Base-by-base conservation (phyloP, 2,329 filamentous ascomycete species). In the Byssochlamys sp. region DNA sequence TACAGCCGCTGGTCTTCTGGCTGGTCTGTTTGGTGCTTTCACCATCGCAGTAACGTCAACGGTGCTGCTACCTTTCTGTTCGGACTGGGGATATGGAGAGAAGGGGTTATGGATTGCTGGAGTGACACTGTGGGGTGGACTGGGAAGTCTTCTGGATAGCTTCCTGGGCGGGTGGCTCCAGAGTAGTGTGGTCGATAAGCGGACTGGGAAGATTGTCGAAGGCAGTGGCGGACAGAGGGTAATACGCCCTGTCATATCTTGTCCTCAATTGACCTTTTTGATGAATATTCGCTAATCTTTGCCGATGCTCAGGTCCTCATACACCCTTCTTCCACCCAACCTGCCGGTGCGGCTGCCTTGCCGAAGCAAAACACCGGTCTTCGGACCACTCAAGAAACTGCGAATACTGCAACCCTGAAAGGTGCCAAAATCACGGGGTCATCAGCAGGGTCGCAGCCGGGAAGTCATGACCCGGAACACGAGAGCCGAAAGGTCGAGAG, bases 121-220 rank as follows among this genome's bases (percentile, higher is more conserved):
- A 0, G 69, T 96, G 67, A 85, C 87, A 0, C 45, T 85, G 10
- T 90, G 89, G 80, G 94, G 94, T 0, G 76, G 86, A 4, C 69
- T 89, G 19, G 94, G 94, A 2, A 95, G 89, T 66, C 72, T 97
- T 0, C 73, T 97, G 6, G 94, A 99, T 73, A 96, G 90, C 61
- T 73, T 96, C 3, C 81, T 99, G 0, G 94, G 94, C 4, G 92
- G 89, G 0, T 73, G 91, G 60, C 79, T 95, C 56, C 94, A 97
- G 75, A 85, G 87, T 39, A 95, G 89, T 54, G 91, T 99, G 3
- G 84, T 87, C 29, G 94, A 99, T 68, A 84, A 87, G 55, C 81
- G 87, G 54, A 89, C 84, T 1, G 91, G 91, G 29, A 95, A 91
- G 76, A 85, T 97, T 48, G 85, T 99, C 10, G 92, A 97, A 72